phyloP scores from a whole-genome alignment of 129 eudicot species.

The Centaurea solstitialis region DNA sequence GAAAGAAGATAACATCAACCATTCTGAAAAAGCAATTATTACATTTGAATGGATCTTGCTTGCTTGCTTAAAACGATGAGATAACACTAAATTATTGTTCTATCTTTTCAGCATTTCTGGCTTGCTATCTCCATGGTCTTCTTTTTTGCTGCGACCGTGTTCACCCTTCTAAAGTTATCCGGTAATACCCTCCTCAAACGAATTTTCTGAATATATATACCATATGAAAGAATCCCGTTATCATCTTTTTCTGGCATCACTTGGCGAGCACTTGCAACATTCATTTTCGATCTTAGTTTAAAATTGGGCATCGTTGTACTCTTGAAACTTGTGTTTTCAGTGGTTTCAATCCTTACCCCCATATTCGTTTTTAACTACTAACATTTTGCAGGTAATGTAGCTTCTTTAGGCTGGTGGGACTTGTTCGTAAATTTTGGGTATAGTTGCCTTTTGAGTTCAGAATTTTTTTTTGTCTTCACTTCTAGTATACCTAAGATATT shows the following conservation, averaged over 20 bases:
- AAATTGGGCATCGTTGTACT: not conserved
- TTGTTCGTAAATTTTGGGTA: slow-evolving; percentile 89
- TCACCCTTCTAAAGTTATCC: slow-evolving; percentile 72
- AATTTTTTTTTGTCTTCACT: not conserved
- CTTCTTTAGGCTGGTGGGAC: slow-evolving; percentile 96
- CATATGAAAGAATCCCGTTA: not conserved
- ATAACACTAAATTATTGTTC: slow-evolving; percentile 21
- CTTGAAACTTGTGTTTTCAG: not conserved
- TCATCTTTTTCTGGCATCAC: not conserved
- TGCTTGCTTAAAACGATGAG: slow-evolving; percentile 7
- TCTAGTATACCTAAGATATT: not conserved
- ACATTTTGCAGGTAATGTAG: slow-evolving; percentile 72
- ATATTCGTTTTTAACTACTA: slow-evolving; percentile 2
- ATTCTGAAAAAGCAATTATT: not conserved
- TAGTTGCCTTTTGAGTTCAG: not conserved
- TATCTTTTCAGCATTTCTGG: slow-evolving; percentile 68
- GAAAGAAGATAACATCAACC: not conserved
- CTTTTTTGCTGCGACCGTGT: slow-evolving; percentile 75
- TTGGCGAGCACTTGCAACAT: not conserved
- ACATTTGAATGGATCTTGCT: not conserved
- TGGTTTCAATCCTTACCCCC: not conserved
- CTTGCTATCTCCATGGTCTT: slow-evolving; percentile 92
- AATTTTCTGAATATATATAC: not conserved
- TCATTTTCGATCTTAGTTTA: not conserved
- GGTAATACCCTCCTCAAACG: slow-evolving; percentile 40